Base-by-base conservation (phyloP, 805 yeast genomes). In the Saccharomyces mikatae region DNA sequence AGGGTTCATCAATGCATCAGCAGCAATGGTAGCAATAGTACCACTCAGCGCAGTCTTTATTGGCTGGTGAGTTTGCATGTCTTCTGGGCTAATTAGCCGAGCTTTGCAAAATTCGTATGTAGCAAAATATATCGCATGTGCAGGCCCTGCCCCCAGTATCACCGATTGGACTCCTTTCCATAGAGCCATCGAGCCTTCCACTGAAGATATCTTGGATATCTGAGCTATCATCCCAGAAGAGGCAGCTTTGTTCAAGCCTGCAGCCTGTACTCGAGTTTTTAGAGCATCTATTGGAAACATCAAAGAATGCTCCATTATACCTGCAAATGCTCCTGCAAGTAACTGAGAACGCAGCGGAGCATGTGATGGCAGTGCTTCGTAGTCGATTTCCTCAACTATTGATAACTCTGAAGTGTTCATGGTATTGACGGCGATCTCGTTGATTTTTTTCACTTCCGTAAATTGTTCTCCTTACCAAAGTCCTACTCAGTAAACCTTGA, bases 261-360 rank as follows among this genome's bases (percentile, higher is more conserved):
- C 55, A 1, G 67, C 62, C 69, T 92, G 99, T 92, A 92, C 89
- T 66, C 99, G 77, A 5, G 98, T 94, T 75, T 92, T 92, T 62
- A 92, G 80, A n/a, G 96, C 92, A 69, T 92, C 99, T 46, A 92
- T 83, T 1, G 99, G 99, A 68, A 84, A 92, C 97, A 92, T 89
- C 48, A 92, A 89, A 1, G 96, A 84, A 71, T 92, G 99, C 69
- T 92, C 99, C 97, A 92, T 89, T 54, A 94, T 89, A 28, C 99
- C 99, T n/a, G 99, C 98, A 73, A 90, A 88, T 0, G 97, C 98
- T 10, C 99, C 99, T 1, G 98, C 98, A 11, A 82, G 67, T 57
- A 92, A 77, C 67, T 91, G 96, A 3, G 96, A 88, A 4, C 82
- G 67, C 53, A 94, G 73, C 1, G 97, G 84, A 10, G 97, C 90